These are phyloP conservation scores for Solanum hybrid DNA, from an alignment of 305 asterid genomes.

Conservation along the genomic window DNA sequence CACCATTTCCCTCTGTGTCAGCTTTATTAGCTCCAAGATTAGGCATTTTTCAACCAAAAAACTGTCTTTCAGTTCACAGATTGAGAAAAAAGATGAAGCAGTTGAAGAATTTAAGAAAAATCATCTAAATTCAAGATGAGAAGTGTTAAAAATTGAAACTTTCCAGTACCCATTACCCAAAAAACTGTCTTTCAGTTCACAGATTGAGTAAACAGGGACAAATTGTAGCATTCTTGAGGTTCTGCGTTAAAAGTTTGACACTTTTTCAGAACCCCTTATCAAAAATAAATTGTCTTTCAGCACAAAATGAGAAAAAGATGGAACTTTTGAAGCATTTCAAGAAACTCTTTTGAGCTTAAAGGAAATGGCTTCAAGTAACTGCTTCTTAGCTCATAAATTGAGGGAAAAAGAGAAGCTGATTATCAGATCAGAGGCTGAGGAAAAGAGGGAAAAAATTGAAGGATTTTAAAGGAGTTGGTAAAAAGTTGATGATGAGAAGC, in stretches of 20 bases:
- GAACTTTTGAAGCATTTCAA: neutral
- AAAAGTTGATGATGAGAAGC: neutral
- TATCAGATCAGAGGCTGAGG: neutral
- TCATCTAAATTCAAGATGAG: neutral
- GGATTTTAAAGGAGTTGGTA: neutral
- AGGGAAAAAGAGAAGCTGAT: neutral
- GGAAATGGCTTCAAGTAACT: neutral
- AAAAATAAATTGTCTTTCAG: neutral
- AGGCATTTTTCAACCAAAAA: slow-evolving; percentile 16
- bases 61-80: neutral
- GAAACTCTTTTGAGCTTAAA: neutral
- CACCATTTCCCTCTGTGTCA: slow-evolving; percentile 10
- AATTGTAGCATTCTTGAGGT: neutral
- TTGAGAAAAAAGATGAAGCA: neutral
- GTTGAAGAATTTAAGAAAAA: neutral
- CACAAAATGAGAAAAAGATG: neutral
- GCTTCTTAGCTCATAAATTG: neutral
- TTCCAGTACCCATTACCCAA: neutral
- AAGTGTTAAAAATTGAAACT: neutral
- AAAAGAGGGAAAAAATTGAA: neutral
- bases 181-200: neutral
- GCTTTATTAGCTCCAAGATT: slow-evolving; percentile 3
- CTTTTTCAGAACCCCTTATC: neutral
- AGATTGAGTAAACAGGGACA: neutral
- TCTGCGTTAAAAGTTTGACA: neutral